phyloP scores from a whole-genome alignment of 345 rosid genomes.

The Cardamine chenopodiifolia region DNA sequence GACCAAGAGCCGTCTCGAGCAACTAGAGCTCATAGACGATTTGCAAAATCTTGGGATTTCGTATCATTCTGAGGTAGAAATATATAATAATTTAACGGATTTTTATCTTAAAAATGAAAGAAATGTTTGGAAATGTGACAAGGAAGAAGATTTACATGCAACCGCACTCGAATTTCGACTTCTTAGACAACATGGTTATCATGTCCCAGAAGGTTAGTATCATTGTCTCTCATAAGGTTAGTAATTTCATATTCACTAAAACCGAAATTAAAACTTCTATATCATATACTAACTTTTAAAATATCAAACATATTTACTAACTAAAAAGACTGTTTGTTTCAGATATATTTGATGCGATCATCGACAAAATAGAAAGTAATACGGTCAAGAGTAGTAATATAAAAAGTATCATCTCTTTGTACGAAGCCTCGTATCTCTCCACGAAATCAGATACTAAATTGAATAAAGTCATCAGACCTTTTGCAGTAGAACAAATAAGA shows the following conservation, averaged over 20 bases:
- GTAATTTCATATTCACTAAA: neutral
- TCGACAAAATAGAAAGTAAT: conserved; percentile 34
- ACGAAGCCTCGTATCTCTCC: conserved; percentile 46
- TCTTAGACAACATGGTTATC: conserved; percentile 41
- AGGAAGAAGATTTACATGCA: neutral
- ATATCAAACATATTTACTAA: neutral
- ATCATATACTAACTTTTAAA: too few relatives aligned
- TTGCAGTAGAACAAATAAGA: conserved; percentile 28
- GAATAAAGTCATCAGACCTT: conserved; percentile 43
- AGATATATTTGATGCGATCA: conserved; percentile 41
- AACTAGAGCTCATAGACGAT: conserved; percentile 22
- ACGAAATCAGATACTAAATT: conserved; percentile 39
- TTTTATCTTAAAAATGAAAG: neutral
- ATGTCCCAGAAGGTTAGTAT: conserved; percentile 36
- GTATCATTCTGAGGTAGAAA: conserved; percentile 51
- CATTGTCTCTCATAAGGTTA: too few relatives aligned
- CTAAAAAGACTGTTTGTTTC: neutral
- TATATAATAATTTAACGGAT: neutral
- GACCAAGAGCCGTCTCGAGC: neutral
- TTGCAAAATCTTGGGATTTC: conserved; percentile 42
- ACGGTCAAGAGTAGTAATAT: conserved; percentile 12
- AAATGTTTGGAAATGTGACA: neutral
- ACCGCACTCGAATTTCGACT: conserved; percentile 40
- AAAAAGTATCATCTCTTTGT: conserved; percentile 39
- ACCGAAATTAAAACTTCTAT: too few relatives aligned